phyloP scores from a whole-genome alignment of 2,329 filamentous ascomycete species.

The Trichoderma afroharzianum region DNA sequence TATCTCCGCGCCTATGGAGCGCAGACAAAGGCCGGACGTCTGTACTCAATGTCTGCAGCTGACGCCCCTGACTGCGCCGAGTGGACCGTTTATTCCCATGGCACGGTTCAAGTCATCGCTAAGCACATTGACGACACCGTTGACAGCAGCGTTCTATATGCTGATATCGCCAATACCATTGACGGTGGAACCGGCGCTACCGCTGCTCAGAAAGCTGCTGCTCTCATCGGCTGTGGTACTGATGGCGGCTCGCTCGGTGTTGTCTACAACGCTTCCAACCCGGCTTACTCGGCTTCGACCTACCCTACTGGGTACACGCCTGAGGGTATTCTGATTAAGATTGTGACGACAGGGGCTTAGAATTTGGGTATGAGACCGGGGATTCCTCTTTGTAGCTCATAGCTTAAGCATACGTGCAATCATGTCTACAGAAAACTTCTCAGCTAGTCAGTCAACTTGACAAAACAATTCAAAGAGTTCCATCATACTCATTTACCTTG shows the following conservation, averaged over 20 bases:
- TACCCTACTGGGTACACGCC: background rate
- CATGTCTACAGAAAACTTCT: background rate
- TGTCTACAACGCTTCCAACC: background rate
- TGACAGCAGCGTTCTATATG: background rate
- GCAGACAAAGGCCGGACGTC: background rate
- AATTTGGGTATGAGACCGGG: accelerated
- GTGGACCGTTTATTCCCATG: background rate
- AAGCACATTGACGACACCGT: background rate
- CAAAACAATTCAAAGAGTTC: background rate
- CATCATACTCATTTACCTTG: background rate
- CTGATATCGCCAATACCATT: background rate
- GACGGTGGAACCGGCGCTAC: background rate
- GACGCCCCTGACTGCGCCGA: background rate
- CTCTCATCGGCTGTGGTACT: background rate
- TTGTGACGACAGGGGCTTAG: background rate
- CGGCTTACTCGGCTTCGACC: background rate
- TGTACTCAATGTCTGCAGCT: background rate
- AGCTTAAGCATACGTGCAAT: background rate
- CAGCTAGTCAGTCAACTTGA: too few relatives aligned
- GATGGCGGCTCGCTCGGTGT: background rate
- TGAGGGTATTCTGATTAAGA: background rate
- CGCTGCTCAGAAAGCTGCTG: background rate
- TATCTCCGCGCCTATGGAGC: background rate
- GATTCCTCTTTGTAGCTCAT: background rate
- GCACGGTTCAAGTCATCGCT: background rate